Base-by-base conservation (phyloP, 306 rosid species). In the Casuarina glauca region DNA sequence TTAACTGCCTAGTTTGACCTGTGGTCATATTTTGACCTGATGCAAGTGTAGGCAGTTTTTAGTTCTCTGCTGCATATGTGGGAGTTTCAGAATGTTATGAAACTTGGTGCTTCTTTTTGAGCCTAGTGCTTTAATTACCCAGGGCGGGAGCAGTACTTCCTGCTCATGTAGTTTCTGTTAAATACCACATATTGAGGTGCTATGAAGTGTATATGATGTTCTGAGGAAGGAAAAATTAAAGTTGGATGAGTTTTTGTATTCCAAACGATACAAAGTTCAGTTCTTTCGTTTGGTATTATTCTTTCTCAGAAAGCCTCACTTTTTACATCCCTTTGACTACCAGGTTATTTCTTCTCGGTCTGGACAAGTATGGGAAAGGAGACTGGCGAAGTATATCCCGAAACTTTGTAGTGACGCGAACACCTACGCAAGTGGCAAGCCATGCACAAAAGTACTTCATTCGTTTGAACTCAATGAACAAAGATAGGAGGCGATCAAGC, bases 341-440 rank as follows among this genome's bases (percentile, higher is more conserved):
- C 89, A 95, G 99, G 89, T 86, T 90, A 79, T 94, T 94, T 87
- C 97, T 94, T 70, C 97, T 90, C 75, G 98, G 98, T 42, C 86
- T 94, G 87, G 97, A 92, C 17, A 94, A 94, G 77, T 94, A 92
- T 66, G 98, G 98, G 38, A 94, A 94, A 89, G 98, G 98, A 9
- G 98, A 94, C 75, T 94, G 98, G 98, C 91, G 97, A 77, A 94
- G 98, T 49, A 94, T 94, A 87, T 94, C 98, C 3, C 88, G 98
- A 50, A 93, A 94, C 86, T 94, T 88, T 79, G 98, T 94, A 44
- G 97, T 94, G 64, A 90, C 98, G 5, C 87, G 98, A 85, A 94
- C 97, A 6, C 98, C 98, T 2, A 94, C 98, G 1, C 98, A 94
- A 85, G 98, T 94, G 75, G 98, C 98, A 67, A 94, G 97, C 83